phyloP scores from a whole-genome alignment of 164 flowering plant species.

The Vitis vinifera region DNA sequence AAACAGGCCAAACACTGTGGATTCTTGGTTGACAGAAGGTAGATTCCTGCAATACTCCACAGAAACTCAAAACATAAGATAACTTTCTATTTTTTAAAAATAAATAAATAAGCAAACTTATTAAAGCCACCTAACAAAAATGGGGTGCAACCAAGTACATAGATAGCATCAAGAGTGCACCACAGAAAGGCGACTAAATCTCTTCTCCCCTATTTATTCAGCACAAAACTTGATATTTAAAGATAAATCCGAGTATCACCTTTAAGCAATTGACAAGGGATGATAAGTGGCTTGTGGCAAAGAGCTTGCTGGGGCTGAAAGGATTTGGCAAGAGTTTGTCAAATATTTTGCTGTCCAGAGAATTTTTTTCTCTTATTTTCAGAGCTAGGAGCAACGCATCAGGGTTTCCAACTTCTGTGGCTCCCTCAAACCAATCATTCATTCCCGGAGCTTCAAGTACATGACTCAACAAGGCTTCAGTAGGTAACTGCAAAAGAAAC shows the following conservation, averaged over 20 bases:
- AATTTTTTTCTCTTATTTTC: constrained; percentile 59
- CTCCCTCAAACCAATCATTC: constrained; percentile 78
- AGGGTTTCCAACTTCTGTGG: constrained; percentile 74
- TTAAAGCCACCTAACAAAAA: no score
- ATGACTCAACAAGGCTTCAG: constrained; percentile 57
- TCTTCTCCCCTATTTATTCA: neutral
- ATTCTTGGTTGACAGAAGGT: constrained; percentile 94
- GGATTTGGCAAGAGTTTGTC: constrained; percentile 79
- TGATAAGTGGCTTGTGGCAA: constrained; percentile 58
- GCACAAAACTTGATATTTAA: neutral
- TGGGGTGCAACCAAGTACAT: no score
- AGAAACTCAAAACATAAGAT: constrained; percentile 8
- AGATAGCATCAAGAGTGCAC: no score
- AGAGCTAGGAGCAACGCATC: constrained; percentile 92
- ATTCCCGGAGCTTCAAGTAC: constrained; percentile 77
- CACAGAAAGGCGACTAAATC: no score
- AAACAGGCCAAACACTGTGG: constrained; percentile 80
- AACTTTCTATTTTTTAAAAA: neutral
- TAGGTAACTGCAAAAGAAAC: constrained; percentile 63
- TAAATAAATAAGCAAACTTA: neutral
- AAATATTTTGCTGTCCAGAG: constrained; percentile 43
- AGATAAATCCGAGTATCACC: constrained; percentile 37
- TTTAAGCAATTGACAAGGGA: constrained; percentile 66
- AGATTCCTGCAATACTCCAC: constrained; percentile 66
- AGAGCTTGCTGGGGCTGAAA: constrained; percentile 56